Base-by-base conservation (phyloP, 1,284 basidiomycete genomes). In the Cutaneotrichosporon cutaneum region DNA sequence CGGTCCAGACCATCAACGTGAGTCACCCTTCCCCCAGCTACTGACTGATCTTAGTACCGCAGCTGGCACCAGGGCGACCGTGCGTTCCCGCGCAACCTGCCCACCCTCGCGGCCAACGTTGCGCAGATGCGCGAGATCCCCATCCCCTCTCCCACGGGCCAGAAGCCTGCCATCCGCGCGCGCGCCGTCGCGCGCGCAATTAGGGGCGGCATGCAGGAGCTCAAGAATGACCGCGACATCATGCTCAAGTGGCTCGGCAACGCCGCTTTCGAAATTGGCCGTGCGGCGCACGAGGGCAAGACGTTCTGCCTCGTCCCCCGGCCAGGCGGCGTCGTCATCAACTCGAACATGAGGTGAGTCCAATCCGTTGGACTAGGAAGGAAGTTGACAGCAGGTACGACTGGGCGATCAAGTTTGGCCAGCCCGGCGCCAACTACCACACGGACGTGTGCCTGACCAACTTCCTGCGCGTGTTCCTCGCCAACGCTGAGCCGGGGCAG, bases 371-470 rank as follows among this genome's bases (percentile, higher is more conserved):
- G 14, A 22, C 2, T 32, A 44, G 48, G 5, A 13, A 26, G 21
- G 42, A 3, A 50, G 48, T 32, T 60, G 51, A 47, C 33, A 11
- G 10, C 47, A 68, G 67, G 44, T 71, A 68, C 66, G 62, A 68
- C 60, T 71, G 68, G 68, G 68, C 65, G 13, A 59, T 71, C 56
- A 60, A 61, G 36, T 71, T 71, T 42, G 70, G 67, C 24, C 65
- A 64, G 54, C 56, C 60, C 1, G 30, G 26, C 8, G 58, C 61
- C 21, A 26, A 55, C n/a, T 71, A 68, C 59, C 68, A 71, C 61
- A 69, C 70, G 2, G 36, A 55, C 24, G 59, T 61, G 18, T 66
- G 65, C 6, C 53, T 66, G 14, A 36, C 54, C 35, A 63, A 61
- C 54, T 63, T 69, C 57, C 58, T 71, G 45, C 66, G 70, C 6